Evolutionary conservation across 140 eudicot species (phyloP).

Genomic region (Ambrosia hybrid): DNA sequence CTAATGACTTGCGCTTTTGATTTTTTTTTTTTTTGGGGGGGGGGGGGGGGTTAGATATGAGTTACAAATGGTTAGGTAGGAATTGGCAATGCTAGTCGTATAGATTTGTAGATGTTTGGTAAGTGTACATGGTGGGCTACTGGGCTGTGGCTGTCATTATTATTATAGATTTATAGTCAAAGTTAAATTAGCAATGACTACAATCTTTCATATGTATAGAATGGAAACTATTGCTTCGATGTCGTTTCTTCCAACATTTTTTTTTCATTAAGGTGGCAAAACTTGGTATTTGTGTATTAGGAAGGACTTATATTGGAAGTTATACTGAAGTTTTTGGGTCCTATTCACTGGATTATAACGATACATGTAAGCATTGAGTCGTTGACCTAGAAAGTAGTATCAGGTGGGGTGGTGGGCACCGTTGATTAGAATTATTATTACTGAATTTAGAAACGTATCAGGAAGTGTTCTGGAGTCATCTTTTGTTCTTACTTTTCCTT

Average conservation of each 20-base stretch:
- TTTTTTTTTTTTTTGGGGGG: too few species aligned
- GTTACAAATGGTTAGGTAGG: neutral
- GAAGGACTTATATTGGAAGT: constrained; percentile 8
- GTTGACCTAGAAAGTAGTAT: constrained; percentile 3
- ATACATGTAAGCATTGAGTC: constrained; percentile 2
- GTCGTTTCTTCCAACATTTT: neutral
- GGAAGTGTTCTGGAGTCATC: constrained; percentile 4
- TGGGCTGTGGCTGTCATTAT: constrained; percentile 3
- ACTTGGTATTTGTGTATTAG: neutral
- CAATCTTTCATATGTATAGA: neutral
- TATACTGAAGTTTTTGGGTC: neutral
- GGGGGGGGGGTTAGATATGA: neutral
- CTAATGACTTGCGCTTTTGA: constrained; percentile 11
- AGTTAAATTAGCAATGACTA: constrained; percentile 2
- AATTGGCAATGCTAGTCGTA: neutral
- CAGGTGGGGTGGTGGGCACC: constrained; percentile 4
- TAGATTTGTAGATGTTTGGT: constrained; percentile 1
- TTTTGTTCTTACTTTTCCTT: constrained; percentile 7
- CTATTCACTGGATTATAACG: neutral
- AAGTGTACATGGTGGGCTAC: neutral
- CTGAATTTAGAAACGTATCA: neutral
- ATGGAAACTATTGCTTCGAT: neutral
- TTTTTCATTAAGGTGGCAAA: constrained; percentile 5
- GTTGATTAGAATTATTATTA: neutral
- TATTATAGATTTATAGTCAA: neutral